Conservation (phyloP, 345 rosid genomes). For the Ceriops decandra region DNA sequence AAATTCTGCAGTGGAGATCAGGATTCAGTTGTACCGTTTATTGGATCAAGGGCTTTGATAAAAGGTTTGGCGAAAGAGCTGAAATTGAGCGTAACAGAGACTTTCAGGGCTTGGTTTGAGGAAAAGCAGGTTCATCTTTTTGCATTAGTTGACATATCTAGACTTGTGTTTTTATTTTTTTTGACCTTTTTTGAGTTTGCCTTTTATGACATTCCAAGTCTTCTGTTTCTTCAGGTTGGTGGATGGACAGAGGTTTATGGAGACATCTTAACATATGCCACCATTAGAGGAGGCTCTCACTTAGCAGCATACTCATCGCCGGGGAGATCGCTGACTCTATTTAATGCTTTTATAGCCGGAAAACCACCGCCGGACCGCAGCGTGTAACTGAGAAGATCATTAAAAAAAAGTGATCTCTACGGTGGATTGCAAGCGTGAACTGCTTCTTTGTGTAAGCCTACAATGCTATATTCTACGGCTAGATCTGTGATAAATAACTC, state of each 20-base stretch:
- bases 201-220: too few species aligned
- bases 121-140: conserved; percentile 21
- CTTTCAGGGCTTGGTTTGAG: conserved; percentile 16
- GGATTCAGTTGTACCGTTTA: conserved; percentile 20
- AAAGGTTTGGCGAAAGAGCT: conserved; percentile 1
- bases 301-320: conserved; percentile 19
- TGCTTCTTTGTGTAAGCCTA: too few species aligned
- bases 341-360: conserved; percentile 8
- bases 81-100: conserved; percentile 6
- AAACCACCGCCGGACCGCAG: neutral
- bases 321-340: conserved; percentile 10
- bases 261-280: conserved; percentile 9
- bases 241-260: conserved; percentile 27
- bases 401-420: too few species aligned
- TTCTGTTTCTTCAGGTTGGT: conserved; percentile 8
- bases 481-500: too few species aligned
- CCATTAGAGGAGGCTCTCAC: conserved; percentile 25
- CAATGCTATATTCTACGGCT: too few species aligned
- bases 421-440: too few species aligned
- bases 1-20: conserved; percentile 24
- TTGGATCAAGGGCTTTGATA: conserved; percentile 14
- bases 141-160: neutral
- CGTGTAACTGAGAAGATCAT: too few species aligned
- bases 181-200: too few species aligned
- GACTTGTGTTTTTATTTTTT: too few species aligned